Conservation (phyloP, 2,329 filamentous ascomycete species). For the Exophiala dermatitidis region DNA sequence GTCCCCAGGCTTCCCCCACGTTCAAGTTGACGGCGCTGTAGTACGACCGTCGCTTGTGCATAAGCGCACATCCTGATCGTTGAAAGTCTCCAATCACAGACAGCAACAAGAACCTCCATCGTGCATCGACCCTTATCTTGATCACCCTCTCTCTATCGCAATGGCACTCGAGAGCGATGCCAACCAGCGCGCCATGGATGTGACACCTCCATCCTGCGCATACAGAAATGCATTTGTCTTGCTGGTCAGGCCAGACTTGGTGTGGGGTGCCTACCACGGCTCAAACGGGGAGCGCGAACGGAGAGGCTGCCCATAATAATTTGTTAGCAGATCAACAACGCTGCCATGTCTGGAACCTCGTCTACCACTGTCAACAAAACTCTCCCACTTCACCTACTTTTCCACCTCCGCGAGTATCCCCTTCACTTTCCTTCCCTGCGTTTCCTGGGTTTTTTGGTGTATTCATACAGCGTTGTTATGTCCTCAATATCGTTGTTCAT, state of each 20-base stretch:
- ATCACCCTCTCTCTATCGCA: background rate
- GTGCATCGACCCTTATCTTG: constrained; percentile 3
- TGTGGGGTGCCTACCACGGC: too few species aligned
- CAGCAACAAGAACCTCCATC: constrained; percentile 1
- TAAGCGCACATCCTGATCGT: background rate
- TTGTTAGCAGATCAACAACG: background rate
- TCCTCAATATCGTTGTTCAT: background rate
- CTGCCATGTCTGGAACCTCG: background rate
- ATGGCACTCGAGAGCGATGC: background rate
- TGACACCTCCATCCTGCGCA: constrained; percentile 4
- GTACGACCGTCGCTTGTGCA: constrained; percentile 1
- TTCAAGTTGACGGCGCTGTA: background rate
- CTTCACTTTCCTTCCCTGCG: background rate
- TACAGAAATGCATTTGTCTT: constrained; percentile 8
- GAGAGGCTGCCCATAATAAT: background rate
- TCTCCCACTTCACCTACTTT: background rate
- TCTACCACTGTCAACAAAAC: background rate
- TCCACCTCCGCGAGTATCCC: background rate
- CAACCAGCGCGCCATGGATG: background rate
- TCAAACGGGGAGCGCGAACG: too few species aligned
- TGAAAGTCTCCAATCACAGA: constrained; percentile 8
- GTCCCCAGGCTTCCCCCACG: constrained; percentile 4
- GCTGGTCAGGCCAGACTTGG: too few species aligned
- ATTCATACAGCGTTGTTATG: background rate
- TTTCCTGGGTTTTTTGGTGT: background rate